Evolutionary conservation across 176 grass and related monocot species (phyloP).

Genomic region (Sorghum bicolor): DNA sequence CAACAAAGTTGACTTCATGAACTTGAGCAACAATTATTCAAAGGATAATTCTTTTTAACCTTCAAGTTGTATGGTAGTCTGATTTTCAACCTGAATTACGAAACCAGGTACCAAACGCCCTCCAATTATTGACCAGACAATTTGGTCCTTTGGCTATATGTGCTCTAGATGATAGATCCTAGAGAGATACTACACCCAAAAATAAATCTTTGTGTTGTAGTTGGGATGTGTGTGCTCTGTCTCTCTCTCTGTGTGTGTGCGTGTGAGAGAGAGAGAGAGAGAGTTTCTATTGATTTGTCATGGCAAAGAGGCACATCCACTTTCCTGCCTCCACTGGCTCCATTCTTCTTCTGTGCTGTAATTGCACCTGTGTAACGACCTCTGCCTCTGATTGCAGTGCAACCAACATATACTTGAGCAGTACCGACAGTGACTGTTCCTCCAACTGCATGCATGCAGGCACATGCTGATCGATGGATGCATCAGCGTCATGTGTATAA

Average conservation of each 20-base stretch:
- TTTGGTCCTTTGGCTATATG: too few species aligned
- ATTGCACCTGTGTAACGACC: constrained; percentile 29
- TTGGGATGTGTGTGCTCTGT: too few species aligned
- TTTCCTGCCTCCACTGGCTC: not conserved
- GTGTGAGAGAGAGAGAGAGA: not conserved
- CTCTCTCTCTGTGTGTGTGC: too few species aligned
- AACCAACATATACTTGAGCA: constrained; percentile 35
- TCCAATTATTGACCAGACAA: too few species aligned
- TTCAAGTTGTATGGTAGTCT: too few species aligned
- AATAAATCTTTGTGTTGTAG: too few species aligned
- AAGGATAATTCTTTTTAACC: too few species aligned
- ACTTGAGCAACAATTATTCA: too few species aligned
- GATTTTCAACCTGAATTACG: too few species aligned
- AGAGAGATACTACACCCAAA: too few species aligned
- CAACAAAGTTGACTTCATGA: not conserved
- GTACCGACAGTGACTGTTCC: constrained; percentile 43
- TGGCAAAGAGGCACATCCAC: constrained; percentile 5
- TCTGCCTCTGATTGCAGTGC: constrained; percentile 35
- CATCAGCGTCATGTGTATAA: not conserved
- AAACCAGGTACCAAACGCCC: too few species aligned
- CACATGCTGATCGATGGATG: constrained; percentile 17
- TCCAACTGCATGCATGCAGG: constrained; percentile 42
- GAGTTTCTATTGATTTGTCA: constrained; percentile 1
- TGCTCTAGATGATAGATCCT: too few species aligned
- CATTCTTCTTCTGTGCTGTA: not conserved